Conservation (phyloP, 495 filamentous ascomycete species). For the Platismatia glauca region DNA sequence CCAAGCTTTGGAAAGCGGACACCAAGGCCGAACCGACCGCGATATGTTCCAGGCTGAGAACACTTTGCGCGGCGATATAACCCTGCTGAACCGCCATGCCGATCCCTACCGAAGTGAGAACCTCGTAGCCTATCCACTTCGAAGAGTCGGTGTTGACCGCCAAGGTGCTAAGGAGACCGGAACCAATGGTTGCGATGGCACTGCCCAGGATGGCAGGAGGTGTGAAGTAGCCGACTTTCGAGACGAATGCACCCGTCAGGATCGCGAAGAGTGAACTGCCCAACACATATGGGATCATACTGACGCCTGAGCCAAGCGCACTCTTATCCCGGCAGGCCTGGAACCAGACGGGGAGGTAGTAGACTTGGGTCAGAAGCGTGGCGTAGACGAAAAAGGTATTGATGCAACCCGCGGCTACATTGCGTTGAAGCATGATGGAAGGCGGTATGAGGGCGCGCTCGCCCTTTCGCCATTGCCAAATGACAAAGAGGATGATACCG, state of each 20-base stretch:
- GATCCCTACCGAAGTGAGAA: conserved; percentile 30
- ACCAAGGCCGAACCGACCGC: conserved; percentile 28
- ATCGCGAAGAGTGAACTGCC: background rate
- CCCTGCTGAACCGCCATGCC: conserved; percentile 15
- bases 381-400: background rate
- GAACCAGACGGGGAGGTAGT: conserved; percentile 4
- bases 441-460: background rate
- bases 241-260: conserved; percentile 7
- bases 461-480: conserved; percentile 17
- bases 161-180: conserved; percentile 49
- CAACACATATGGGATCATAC: background rate
- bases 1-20: conserved; percentile 29
- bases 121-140: conserved; percentile 52
- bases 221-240: conserved; percentile 18
- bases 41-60: conserved; percentile 16
- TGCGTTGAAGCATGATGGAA: background rate
- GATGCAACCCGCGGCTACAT: background rate
- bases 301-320: background rate
- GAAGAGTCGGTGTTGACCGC: conserved; percentile 32
- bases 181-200: conserved; percentile 15
- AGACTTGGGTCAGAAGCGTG: background rate
- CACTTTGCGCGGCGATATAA: conserved; percentile 34
- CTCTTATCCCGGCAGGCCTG: background rate
- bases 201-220: conserved; percentile 12
- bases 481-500: background rate